Evolutionary conservation across 1,139 yeast genomes (phyloP).

Genomic region (Eremothecium cymbalariae): DNA sequence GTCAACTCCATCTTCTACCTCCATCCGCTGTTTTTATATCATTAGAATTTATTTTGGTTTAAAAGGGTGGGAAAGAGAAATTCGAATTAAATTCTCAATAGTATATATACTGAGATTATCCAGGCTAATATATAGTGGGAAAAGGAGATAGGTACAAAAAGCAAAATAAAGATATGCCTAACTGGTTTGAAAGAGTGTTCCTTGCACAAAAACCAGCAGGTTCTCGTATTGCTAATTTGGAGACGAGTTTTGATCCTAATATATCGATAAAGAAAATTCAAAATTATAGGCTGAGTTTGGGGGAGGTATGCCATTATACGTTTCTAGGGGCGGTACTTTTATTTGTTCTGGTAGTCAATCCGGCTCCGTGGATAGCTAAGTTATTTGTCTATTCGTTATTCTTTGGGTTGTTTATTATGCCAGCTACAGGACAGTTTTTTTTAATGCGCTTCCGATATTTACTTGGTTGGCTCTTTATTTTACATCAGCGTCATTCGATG

Average conservation of each 20-base stretch:
- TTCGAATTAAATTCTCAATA: not conserved
- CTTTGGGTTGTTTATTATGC: constrained; percentile 43
- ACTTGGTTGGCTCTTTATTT: constrained; percentile 86
- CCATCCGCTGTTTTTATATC: too few relatives aligned
- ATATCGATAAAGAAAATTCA: constrained; percentile 42
- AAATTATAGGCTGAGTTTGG: constrained; percentile 41
- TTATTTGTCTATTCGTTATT: constrained; percentile 24
- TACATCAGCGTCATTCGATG: constrained; percentile 69
- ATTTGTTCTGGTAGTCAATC: constrained; percentile 39
- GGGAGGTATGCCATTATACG: constrained; percentile 46
- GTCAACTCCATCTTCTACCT: too few relatives aligned
- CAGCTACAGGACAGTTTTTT: constrained; percentile 80
- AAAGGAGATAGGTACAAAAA: not conserved
- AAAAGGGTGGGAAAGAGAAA: not conserved
- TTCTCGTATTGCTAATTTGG: constrained; percentile 47
- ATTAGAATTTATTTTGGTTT: too few relatives aligned
- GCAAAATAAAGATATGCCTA: constrained; percentile 1
- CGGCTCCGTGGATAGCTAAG: constrained; percentile 32
- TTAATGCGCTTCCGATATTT: constrained; percentile 76
- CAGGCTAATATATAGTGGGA: not conserved
- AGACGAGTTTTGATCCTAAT: constrained; percentile 50
- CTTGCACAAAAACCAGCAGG: constrained; percentile 54
- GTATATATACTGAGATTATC: not conserved
- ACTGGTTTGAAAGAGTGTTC: constrained; percentile 41
- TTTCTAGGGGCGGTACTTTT: constrained; percentile 42